A percentile compares a stretch with the other conserved stretches of the same genome.
Evolutionary conservation across 1,284 basidiomycete genomes (phyloP).

Genomic region (Coniophora puteana): DNA sequence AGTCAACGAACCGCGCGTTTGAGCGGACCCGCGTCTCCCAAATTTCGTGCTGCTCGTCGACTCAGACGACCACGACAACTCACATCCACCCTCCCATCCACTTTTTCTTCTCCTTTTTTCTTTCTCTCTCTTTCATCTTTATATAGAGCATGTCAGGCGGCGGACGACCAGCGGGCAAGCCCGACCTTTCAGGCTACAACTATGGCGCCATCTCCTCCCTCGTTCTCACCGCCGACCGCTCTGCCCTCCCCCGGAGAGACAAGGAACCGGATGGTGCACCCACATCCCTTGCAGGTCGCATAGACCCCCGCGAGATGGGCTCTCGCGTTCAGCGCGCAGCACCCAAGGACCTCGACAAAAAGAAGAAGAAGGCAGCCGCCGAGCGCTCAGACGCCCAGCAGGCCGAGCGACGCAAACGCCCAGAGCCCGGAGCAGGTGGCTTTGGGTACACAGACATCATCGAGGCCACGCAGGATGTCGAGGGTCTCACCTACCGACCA

Average conservation of each 20-base stretch:
- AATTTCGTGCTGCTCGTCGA: constrained; percentile 4
- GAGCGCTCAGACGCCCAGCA: constrained; percentile 22
- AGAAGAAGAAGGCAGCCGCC: constrained; percentile 79
- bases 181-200: constrained; percentile 83
- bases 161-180: constrained; percentile 49
- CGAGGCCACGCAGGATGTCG: constrained; percentile 89
- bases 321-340: constrained; percentile 81
- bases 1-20: too few relatives aligned
- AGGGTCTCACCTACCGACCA: constrained; percentile 91
- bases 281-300: constrained; percentile 89
- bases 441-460: constrained; percentile 87
- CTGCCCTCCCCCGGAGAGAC: constrained; percentile 74
- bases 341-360: constrained; percentile 94
- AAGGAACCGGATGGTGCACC: constrained; percentile 96
- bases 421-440: constrained; percentile 47
- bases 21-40: too few relatives aligned
- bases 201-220: constrained; percentile 88
- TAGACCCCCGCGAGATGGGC: constrained; percentile 92
- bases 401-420: constrained; percentile 49
- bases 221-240: constrained; percentile 80
- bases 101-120: constrained; percentile 1
- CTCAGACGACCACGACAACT: constrained; percentile 1
- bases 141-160: constrained; percentile 37
- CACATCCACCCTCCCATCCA: too few relatives aligned
- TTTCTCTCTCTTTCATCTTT: background rate